phyloP scores from a whole-genome alignment of 2,329 filamentous ascomycete species.

The Aspergillus piperis region DNA sequence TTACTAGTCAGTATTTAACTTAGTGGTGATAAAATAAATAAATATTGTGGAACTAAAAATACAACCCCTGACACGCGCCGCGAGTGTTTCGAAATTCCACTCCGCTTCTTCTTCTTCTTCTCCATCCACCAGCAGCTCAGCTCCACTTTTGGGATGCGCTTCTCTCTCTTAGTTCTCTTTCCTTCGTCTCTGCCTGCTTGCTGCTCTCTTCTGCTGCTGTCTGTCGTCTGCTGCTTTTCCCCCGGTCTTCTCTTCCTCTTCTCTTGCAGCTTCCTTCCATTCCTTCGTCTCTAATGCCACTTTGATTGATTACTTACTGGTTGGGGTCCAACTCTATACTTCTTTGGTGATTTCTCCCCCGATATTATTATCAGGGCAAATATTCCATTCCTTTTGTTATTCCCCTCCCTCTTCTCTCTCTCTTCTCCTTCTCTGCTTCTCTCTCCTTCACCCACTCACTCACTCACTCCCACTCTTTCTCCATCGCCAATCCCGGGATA shows the following conservation, averaged over 20 bases:
- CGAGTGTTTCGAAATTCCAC: no score
- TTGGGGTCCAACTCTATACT: not conserved
- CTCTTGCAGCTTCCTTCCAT: conserved; percentile 5
- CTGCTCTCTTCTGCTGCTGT: no score
- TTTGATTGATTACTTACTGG: not conserved
- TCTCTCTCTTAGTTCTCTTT: no score
- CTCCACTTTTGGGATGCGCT: not conserved
- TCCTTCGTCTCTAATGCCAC: not conserved
- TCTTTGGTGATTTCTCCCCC: not conserved
- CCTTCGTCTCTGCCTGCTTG: no score
- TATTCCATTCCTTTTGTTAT: not conserved
- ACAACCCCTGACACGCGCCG: not conserved
- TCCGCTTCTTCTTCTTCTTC: no score
- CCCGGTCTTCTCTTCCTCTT: conserved; percentile 10
- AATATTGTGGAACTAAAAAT: not conserved
- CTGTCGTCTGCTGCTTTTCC: not conserved
- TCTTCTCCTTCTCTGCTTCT: not conserved
- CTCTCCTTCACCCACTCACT: not conserved
- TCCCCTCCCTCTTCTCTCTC: not conserved
- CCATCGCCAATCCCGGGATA: not conserved
- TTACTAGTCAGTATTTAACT: no score
- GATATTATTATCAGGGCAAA: not conserved
- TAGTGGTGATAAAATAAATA: no score
- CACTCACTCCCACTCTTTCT: conserved; percentile 3
- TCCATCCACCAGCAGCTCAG: not conserved